Percentiles rank a stretch among this genome's conserved stretches.
These are phyloP conservation scores for Leccinum olivaceopallidum DNA, from an alignment of 768 basidiomycete species.

Conservation along the genomic window DNA sequence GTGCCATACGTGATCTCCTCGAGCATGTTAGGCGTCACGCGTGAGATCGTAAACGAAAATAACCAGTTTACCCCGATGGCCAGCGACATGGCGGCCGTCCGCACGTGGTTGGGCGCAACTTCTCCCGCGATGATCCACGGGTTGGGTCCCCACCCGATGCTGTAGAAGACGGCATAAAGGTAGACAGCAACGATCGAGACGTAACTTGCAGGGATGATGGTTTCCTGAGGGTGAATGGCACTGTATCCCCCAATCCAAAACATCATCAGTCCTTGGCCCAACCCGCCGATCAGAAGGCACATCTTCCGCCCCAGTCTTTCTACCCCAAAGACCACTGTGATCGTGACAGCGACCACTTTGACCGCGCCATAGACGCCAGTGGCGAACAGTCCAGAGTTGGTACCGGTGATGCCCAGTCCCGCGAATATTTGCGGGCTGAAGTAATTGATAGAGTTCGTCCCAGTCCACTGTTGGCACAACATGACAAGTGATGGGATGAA, in stretches of 20 bases:
- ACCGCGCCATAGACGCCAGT: constrained; percentile 45
- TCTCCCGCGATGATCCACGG: constrained; percentile 37
- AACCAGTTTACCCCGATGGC: constrained; percentile 38
- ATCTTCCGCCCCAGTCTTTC: constrained; percentile 50
- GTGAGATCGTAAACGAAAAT: constrained; percentile 38
- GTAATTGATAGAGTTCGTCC: constrained; percentile 57
- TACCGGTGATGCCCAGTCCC: constrained; percentile 45
- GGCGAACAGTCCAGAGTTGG: constrained; percentile 45
- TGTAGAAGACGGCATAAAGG: constrained; percentile 39
- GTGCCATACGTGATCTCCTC: constrained; percentile 33
- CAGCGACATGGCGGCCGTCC: constrained; percentile 35
- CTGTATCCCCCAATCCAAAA: constrained; percentile 39
- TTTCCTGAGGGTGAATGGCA: constrained; percentile 31
- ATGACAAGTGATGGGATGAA: constrained; percentile 49
- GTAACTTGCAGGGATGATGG: constrained; percentile 35
- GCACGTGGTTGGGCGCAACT: constrained; percentile 40
- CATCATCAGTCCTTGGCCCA: constrained; percentile 46
- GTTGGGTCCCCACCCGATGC: constrained; percentile 32
- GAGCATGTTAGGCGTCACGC: constrained; percentile 40
- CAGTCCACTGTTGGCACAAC: constrained; percentile 51
- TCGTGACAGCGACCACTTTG: constrained; percentile 43
- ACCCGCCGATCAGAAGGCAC: constrained; percentile 48
- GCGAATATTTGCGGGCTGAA: constrained; percentile 54
- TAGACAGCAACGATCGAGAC: constrained; percentile 42
- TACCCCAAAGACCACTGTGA: constrained; percentile 46